These are phyloP conservation scores for Scheffersomyces lignicola DNA, from an alignment of 1,139 yeast genomes.

Conservation along the genomic window DNA sequence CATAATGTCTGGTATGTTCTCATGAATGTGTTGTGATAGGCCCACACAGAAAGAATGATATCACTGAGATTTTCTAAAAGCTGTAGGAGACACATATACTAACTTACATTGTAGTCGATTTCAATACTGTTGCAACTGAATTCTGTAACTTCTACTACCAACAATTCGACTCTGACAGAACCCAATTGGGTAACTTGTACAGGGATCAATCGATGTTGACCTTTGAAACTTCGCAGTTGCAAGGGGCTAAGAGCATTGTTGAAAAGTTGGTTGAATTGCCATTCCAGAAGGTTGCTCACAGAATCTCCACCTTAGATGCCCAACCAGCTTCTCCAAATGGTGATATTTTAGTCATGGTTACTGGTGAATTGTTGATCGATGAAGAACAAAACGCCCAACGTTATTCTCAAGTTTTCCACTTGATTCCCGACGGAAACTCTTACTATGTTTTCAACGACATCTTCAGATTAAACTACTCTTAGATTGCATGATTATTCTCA, in stretches of 20 bases:
- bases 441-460: conserved; percentile 95
- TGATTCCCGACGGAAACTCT: conserved; percentile 87
- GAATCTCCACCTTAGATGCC: conserved; percentile 93
- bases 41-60: too few relatives aligned
- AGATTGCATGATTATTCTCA: conserved; percentile 9
- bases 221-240: conserved; percentile 90
- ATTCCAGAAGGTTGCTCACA: conserved; percentile 88
- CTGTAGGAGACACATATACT: too few relatives aligned
- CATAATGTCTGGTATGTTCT: too few relatives aligned
- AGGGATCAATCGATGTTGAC: conserved; percentile 98
- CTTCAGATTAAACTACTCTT: conserved; percentile 85
- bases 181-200: conserved; percentile 90
- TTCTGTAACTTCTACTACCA: conserved; percentile 94
- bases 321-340: conserved; percentile 96
- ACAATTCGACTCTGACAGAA: conserved; percentile 90
- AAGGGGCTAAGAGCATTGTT: conserved; percentile 89
- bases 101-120: conserved; percentile 62
- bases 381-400: conserved; percentile 95
- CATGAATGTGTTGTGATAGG: too few relatives aligned
- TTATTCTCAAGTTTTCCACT: conserved; percentile 95
- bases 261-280: conserved; percentile 88
- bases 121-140: conserved; percentile 73
- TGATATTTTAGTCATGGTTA: conserved; percentile 95
- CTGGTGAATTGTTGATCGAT: conserved; percentile 91
- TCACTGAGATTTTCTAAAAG: too few relatives aligned